Evolutionary conservation across 2,329 filamentous ascomycete genomes (phyloP), one percentile per base, ranked within the genome.

Genomic region (Mycocentrospora acerina): DNA sequence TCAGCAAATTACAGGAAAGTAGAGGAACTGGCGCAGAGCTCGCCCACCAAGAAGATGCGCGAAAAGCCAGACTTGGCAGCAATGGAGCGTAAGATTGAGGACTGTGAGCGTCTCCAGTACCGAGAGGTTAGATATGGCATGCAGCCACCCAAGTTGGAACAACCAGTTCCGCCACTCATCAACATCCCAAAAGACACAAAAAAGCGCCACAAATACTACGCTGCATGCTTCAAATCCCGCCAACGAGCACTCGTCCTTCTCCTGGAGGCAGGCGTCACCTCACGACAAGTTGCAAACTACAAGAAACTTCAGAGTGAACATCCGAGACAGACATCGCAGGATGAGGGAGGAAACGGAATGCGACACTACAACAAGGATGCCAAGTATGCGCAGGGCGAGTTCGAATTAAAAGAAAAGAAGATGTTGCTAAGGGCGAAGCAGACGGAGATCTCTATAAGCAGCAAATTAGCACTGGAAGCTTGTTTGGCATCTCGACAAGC

Each of bases 111-210:
- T 28, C 34, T 62, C 12, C 44, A 59, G 32, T 66, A 66, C 27
- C 51, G 48, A 16, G 63, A 66, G 42, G 55, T 57, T 33, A 59
- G 53, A 25, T 64, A 53, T 19, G 63, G 62, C 17, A 50, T 64
- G 3, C 54, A 58, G 28, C 53, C 51, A 9, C 59, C 58, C 12
- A 50, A 59, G 29, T 13, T 52, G 3, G 35, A 48, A 10, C 45
- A 56, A 16, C 54, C 53, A 8, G 15, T 65, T 1, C 46, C 60
- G 6, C 57, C 55, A 10, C 49, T 66, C 16, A 53, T 66, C 51
- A 65, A 65, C 29, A 44, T 65, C 7, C 62, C 62, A 5, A 47
- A 33, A 18, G 53, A 64, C 24, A 14, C 28, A 2, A 1, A 18
- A 4, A 55, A 56, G 31, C 54, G 51, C 4, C 29, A 31, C 3